A percentile compares a stretch with the other conserved stretches of the same genome.
phyloP scores from a whole-genome alignment of 2,329 filamentous ascomycete genomes.

The Cladosporium sp. region DNA sequence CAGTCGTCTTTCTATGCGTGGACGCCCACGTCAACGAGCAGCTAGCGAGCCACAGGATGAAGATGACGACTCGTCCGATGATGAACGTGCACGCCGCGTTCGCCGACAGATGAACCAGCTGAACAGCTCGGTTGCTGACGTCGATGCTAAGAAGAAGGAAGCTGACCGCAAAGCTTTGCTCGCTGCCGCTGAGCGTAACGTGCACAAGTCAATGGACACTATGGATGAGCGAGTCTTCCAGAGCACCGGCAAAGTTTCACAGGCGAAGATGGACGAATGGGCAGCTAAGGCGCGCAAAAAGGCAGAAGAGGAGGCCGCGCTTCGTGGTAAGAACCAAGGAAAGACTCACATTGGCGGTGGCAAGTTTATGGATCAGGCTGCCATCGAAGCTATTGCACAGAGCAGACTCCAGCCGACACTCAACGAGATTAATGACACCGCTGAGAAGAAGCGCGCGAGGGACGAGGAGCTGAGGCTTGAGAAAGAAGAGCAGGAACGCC shows the following conservation, averaged over 20 bases:
- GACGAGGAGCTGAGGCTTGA: constrained; percentile 61
- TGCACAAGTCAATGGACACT: constrained; percentile 69
- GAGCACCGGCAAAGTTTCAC: constrained; percentile 69
- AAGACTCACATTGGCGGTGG: constrained; percentile 72
- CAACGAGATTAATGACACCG: constrained; percentile 77
- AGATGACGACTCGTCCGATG: constrained; percentile 46
- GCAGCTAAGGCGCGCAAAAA: constrained; percentile 69
- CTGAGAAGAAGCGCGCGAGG: constrained; percentile 66
- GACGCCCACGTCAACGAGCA: constrained; percentile 57
- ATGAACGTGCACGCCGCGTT: constrained; percentile 68
- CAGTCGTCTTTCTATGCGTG: constrained; percentile 48
- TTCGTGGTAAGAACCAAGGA: constrained; percentile 54
- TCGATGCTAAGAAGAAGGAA: constrained; percentile 69
- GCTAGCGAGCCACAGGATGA: constrained; percentile 52
- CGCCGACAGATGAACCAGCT: constrained; percentile 76
- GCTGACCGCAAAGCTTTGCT: constrained; percentile 72
- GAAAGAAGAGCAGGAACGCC: constrained; percentile 60
- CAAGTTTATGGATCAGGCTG: constrained; percentile 70
- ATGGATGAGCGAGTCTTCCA: constrained; percentile 79
- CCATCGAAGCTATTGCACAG: constrained; percentile 75
- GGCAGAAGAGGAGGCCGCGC: constrained; percentile 62
- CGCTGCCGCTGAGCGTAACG: constrained; percentile 77
- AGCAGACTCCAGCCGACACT: constrained; percentile 75
- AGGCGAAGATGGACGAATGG: constrained; percentile 69
- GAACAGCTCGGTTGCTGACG: constrained; percentile 61